These are phyloP conservation scores for Aspergillus conjunctus DNA, from an alignment of 495 filamentous ascomycete genomes.

Conservation along the genomic window DNA sequence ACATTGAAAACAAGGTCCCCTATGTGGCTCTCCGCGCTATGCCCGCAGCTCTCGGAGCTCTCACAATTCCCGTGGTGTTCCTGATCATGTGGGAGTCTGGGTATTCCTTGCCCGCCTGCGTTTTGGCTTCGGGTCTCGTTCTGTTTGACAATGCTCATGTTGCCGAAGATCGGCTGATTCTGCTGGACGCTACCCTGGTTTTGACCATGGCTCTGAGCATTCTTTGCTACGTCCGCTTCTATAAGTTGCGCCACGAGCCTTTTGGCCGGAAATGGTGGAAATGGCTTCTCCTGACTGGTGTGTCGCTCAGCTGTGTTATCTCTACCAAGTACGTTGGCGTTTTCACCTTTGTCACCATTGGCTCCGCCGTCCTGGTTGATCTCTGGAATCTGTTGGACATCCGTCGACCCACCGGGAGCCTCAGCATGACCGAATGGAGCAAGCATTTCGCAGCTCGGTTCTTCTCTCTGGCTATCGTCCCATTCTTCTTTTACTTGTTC, in stretches of 20 bases:
- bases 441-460: constrained; percentile 89
- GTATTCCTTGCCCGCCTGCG: constrained; percentile 89
- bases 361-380: constrained; percentile 88
- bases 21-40: constrained; percentile 94
- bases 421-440: constrained; percentile 74
- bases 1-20: constrained; percentile 94
- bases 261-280: constrained; percentile 99
- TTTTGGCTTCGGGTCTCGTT: constrained; percentile 81
- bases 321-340: constrained; percentile 97
- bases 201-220: constrained; percentile 94
- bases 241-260: constrained; percentile 87
- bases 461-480: constrained; percentile 81
- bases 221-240: constrained; percentile 93
- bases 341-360: constrained; percentile 97
- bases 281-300: constrained; percentile 93
- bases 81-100: constrained; percentile 99
- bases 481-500: constrained; percentile 97
- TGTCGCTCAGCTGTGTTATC: constrained; percentile 94
- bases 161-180: constrained; percentile 92
- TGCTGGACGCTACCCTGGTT: constrained; percentile 92
- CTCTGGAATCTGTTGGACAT: constrained; percentile 93
- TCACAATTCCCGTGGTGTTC: constrained; percentile 93
- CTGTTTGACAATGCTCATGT: constrained; percentile 99
- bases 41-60: constrained; percentile 85
- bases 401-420: constrained; percentile 73